Percentiles rank a stretch among this genome's conserved stretches.
Evolutionary conservation across 768 basidiomycete species (phyloP).

Genomic region (Sporobolomyces pararoseus): DNA sequence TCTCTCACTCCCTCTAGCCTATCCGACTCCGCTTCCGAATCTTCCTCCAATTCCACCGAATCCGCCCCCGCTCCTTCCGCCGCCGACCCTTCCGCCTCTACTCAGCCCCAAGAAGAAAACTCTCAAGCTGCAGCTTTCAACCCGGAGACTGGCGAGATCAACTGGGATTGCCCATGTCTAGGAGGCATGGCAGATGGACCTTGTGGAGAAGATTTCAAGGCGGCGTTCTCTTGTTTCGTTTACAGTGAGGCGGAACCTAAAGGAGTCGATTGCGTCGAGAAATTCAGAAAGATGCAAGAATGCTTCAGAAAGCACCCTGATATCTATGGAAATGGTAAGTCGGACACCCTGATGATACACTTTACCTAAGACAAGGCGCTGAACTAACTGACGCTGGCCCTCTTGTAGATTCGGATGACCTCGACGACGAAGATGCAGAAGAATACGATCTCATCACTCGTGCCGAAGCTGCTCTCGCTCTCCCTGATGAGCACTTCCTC

Average conservation of each 20-base stretch:
- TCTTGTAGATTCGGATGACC: constrained; percentile 18
- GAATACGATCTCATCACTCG: constrained; percentile 24
- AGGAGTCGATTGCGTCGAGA: constrained; percentile 95
- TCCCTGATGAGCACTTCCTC: constrained; percentile 34
- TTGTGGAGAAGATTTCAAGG: constrained; percentile 86
- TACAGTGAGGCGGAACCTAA: constrained; percentile 92
- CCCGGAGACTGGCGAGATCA: constrained; percentile 96
- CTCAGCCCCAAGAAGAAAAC: constrained; percentile 4
- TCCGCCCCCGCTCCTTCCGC: neutral
- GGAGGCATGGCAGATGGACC: constrained; percentile 98
- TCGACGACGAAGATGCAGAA: constrained; percentile 31
- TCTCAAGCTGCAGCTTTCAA: constrained; percentile 66
- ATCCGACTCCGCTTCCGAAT: neutral
- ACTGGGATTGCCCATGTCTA: constrained; percentile 99
- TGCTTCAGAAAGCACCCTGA: constrained; percentile 97
- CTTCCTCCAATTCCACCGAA: neutral
- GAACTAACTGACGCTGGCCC: neutral
- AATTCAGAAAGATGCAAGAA: constrained; percentile 94
- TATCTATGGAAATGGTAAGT: constrained; percentile 85
- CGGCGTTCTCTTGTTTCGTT: constrained; percentile 95
- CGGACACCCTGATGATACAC: neutral
- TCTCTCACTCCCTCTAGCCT: neutral
- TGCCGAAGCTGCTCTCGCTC: constrained; percentile 29
- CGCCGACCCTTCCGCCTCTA: constrained; percentile 6
- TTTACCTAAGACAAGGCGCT: neutral